Conservation (phyloP, 306 rosid genomes). For the Gillenia trifoliata region DNA sequence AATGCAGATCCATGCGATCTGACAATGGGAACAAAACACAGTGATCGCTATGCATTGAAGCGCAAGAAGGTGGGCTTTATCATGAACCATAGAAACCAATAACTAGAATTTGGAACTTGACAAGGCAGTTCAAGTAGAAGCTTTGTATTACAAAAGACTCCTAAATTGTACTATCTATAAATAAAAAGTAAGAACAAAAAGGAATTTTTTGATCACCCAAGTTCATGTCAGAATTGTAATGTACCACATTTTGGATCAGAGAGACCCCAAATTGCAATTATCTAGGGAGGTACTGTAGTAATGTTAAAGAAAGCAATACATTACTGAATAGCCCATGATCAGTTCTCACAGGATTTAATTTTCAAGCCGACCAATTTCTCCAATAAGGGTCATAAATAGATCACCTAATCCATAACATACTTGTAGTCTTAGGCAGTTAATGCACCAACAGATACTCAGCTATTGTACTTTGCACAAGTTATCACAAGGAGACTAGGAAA, state of each 20-base stretch:
- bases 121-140: neutral
- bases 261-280: neutral
- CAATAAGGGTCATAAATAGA: neutral
- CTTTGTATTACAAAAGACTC: neutral
- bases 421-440: neutral
- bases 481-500: neutral
- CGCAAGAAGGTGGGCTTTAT: neutral
- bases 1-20: neutral
- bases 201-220: no score
- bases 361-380: neutral
- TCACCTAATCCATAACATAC: neutral
- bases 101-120: neutral
- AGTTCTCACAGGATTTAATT: neutral
- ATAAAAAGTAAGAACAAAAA: no score
- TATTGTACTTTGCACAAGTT: neutral
- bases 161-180: no score
- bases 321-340: neutral
- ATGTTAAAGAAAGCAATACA: neutral
- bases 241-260: no score
- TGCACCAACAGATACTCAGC: neutral
- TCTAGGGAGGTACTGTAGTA: neutral
- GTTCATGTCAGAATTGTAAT: no score
- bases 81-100: neutral
- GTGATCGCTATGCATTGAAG: neutral
- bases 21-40: neutral